These are phyloP conservation scores for Cladochytrium replicatum DNA, from an alignment of 192 early-diverging fungal species.

Conservation along the genomic window DNA sequence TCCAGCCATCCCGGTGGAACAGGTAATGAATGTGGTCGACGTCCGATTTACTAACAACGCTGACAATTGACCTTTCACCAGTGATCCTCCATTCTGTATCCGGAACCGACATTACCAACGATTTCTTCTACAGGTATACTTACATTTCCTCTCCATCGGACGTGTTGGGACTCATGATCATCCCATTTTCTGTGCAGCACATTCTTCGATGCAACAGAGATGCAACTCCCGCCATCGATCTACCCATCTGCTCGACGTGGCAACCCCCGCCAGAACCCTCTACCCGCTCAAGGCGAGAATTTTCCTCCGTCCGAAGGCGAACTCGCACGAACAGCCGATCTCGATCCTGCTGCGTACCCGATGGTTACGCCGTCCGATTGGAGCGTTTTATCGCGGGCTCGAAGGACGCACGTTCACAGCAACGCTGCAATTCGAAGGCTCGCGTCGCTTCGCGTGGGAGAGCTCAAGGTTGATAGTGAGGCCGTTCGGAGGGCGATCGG, in stretches of 20 bases:
- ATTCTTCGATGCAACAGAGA: too few relatives aligned
- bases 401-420: slow-evolving; percentile 31
- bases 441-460: slow-evolving; percentile 22
- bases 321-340: neutral
- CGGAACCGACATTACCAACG: slow-evolving; percentile 37
- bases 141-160: too few relatives aligned
- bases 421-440: slow-evolving; percentile 27
- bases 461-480: slow-evolving; percentile 9
- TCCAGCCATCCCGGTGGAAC: slow-evolving; percentile 34
- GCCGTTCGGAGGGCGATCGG: neutral
- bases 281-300: neutral
- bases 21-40: too few relatives aligned
- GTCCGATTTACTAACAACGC: too few relatives aligned
- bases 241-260: neutral
- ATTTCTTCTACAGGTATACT: slow-evolving; percentile 25
- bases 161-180: too few relatives aligned
- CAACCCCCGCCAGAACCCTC: neutral
- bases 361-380: slow-evolving; percentile 25
- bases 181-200: slow-evolving; percentile 18
- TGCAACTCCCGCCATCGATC: too few relatives aligned
- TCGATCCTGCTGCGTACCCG: too few relatives aligned
- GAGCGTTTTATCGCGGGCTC: slow-evolving; percentile 17
- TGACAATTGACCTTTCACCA: too few relatives aligned
- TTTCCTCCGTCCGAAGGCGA: slow-evolving; percentile 1
- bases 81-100: slow-evolving; percentile 29